Conservation (phyloP, 495 filamentous ascomycete genomes). For the Daldinia childiae region DNA sequence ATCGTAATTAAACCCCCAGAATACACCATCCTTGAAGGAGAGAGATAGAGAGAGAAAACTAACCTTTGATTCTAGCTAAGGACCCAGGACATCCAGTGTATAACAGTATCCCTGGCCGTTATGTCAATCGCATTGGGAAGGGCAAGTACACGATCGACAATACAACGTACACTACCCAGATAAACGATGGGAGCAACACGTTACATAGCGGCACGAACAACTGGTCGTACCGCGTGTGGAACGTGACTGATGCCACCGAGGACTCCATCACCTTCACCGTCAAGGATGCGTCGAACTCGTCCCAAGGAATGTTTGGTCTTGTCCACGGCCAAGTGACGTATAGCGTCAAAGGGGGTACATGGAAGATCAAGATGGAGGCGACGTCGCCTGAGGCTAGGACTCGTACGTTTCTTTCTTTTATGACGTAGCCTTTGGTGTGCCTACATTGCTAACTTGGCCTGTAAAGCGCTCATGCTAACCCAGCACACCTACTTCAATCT, state of each 20-base stretch:
- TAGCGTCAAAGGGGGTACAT: constrained; percentile 61
- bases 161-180: constrained; percentile 57
- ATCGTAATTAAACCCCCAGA: constrained; percentile 48
- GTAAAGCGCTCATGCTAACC: constrained; percentile 68
- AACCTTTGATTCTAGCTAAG: constrained; percentile 45
- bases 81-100: constrained; percentile 62
- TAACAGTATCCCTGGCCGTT: constrained; percentile 63
- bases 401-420: constrained; percentile 48
- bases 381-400: constrained; percentile 60
- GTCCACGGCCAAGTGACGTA: constrained; percentile 80
- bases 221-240: constrained; percentile 65
- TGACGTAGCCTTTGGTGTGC: constrained; percentile 24
- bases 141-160: constrained; percentile 62
- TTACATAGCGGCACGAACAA: constrained; percentile 69
- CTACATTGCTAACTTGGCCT: constrained; percentile 44
- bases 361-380: constrained; percentile 65
- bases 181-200: constrained; percentile 67
- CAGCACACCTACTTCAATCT: constrained; percentile 92
- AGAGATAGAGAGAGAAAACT: constrained; percentile 23
- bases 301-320: constrained; percentile 75
- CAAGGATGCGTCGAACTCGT: constrained; percentile 69
- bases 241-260: constrained; percentile 63
- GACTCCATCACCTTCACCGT: constrained; percentile 83
- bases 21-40: constrained; percentile 14
- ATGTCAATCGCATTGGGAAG: constrained; percentile 66